Conservation (phyloP, 306 rosid species). For the Myrica gale region DNA sequence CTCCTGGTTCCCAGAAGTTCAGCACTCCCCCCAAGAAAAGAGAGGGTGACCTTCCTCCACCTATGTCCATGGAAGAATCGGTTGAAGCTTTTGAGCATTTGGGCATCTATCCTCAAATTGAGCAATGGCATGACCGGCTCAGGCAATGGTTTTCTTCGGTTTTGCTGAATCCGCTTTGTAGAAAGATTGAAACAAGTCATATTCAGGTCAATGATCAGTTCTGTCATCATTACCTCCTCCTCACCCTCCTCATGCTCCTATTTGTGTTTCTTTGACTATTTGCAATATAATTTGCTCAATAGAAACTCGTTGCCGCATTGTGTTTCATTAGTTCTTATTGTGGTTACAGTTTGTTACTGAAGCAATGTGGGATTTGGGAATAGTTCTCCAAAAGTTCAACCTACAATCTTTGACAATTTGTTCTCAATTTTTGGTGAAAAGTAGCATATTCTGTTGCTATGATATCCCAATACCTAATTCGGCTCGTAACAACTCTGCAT, state of each 20-base stretch:
- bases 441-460: background rate
- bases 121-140: conserved; percentile 87
- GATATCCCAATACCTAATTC: background rate
- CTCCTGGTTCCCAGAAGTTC: conserved; percentile 92
- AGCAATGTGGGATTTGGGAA: background rate
- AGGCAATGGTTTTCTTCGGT: conserved; percentile 88
- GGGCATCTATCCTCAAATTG: conserved; percentile 89
- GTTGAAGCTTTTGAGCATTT: conserved; percentile 71
- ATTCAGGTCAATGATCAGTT: conserved; percentile 52
- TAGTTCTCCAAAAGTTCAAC: background rate
- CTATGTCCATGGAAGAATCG: conserved; percentile 93
- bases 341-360: background rate
- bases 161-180: conserved; percentile 70
- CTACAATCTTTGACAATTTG: background rate
- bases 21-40: conserved; percentile 88
- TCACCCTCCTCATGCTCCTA: conserved; percentile 17
- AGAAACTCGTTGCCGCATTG: background rate
- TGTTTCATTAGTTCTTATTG: background rate
- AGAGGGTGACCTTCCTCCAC: conserved; percentile 79
- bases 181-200: conserved; percentile 82
- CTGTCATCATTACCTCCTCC: background rate
- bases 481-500: background rate
- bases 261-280: conserved; percentile 5
- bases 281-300: conserved; percentile 3
- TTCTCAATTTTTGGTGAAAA: background rate